Evolutionary conservation across 768 basidiomycete genomes (phyloP), one percentile per base, ranked within the genome.

Genomic region (Clitopilus passeckerianus): DNA sequence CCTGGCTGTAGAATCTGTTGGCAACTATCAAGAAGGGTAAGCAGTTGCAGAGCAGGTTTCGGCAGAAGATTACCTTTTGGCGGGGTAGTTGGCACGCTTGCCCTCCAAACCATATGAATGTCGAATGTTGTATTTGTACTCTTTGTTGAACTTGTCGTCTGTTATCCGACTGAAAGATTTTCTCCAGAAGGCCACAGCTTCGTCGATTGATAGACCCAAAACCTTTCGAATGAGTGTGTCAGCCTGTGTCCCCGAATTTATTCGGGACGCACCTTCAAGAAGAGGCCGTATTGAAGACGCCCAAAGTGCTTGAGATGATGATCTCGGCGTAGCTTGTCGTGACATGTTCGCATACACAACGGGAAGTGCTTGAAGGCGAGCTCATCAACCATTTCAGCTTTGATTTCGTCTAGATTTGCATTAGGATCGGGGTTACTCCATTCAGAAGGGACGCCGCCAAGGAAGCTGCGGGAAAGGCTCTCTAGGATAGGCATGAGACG

Each of bases 131-230:
- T 99, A 99, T 66, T 86, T 89, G 80, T 98, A 89, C 69, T 97
- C 91, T 70, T 98, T 99, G 78, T 95, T 96, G 75, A 98, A 99
- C 70, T 93, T 89, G 74, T 98, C 94, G 60, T 98, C 96, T 9
- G 88, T 86, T 57, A 93, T 85, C 24, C 74, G 77, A 62, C 78
- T 85, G 70, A 96, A 97, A 23, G 91, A 87, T 68, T 87, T 91
- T 57, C 93, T 80, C 97, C 97, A 99, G 73, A 97, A 99, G 9
- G 82, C 75, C 53, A 98, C 71, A 1, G 97, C 95, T 73, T 99
- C 97, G 15, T 99, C 96, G 34, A 99, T 85, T 0, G 95, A 89
- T 59, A 99, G 74, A 7, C 97, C 97, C 59, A 98, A 77, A 1
- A 92, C 91, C 96, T 97, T 67, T 4, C 10, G 54, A 23, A 22